Percentiles rank a stretch among this genome's conserved stretches.
phyloP scores from a whole-genome alignment of 2,329 filamentous ascomycete species.

The Teratosphaeria epicoccoides region DNA sequence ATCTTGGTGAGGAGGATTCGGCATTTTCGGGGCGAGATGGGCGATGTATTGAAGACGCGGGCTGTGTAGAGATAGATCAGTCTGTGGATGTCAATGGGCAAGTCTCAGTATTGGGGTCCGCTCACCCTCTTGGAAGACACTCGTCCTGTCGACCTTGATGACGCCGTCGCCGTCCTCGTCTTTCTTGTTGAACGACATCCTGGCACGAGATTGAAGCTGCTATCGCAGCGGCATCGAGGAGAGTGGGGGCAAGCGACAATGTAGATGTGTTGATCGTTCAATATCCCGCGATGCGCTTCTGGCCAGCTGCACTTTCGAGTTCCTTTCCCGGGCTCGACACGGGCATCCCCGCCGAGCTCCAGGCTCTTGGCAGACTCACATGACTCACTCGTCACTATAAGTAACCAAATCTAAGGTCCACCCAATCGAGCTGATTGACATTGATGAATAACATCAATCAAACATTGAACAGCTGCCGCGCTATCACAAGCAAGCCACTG shows the following conservation, averaged over 20 bases:
- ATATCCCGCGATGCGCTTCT: neutral
- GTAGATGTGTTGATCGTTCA: neutral
- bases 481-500: neutral
- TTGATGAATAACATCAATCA: too few species aligned
- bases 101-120: slow-evolving; percentile 7
- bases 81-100: neutral
- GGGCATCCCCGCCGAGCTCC: too few species aligned
- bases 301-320: neutral
- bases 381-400: too few species aligned
- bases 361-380: too few species aligned
- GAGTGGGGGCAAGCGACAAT: neutral
- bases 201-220: slow-evolving; percentile 6
- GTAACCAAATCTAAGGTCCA: too few species aligned
- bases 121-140: slow-evolving; percentile 96
- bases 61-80: slow-evolving; percentile 42
- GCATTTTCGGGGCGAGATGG: slow-evolving; percentile 93
- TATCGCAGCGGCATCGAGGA: slow-evolving; percentile 13
- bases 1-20: slow-evolving; percentile 97
- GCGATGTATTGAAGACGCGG: slow-evolving; percentile 93
- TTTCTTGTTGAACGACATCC: slow-evolving; percentile 97
- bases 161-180: slow-evolving; percentile 94
- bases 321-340: too few species aligned
- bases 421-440: too few species aligned
- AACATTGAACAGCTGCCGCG: neutral
- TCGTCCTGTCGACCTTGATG: slow-evolving; percentile 94